Evolutionary conservation across 2,329 filamentous ascomycete species (phyloP), one percentile per base, ranked within the genome.

Genomic region (Neofusicoccum parvum): DNA sequence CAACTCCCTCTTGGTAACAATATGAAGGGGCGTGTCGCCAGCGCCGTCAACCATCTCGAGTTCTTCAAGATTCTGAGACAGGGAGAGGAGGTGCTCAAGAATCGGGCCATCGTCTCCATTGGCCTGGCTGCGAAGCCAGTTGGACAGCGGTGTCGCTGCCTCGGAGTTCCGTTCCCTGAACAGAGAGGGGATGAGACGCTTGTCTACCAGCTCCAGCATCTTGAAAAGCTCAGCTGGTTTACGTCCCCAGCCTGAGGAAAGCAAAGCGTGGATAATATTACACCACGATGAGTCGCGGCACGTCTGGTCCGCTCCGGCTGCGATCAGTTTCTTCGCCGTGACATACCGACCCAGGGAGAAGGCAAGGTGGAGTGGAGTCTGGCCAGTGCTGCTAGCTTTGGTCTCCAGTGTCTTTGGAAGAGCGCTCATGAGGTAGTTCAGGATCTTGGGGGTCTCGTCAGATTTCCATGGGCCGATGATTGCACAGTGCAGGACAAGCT

Each of bases 291-390:
- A 78, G 72, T 92, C 88, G 27, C 88, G 88, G 39, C 79, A 79
- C 0, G 86, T 86, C 72, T 92, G 88, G 72, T 95, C 87, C 2
- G 91, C 90, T 3, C 90, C 91, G 32, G 85, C 86, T 1, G 83
- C 80, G 59, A 94, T 82, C 41, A 96, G 82, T 0, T 87, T 80
- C 70, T 86, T 85, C 15, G 85, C 84, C 20, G 85, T 83, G 1
- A 86, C 79, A 15, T 82, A 70, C 20, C 85, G 83, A 11, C 85
- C 83, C 3, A 86, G 77, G 2, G 81, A 77, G 67, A 88, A 89
- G 1, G 92, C 91, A 10, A 92, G 74, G 65, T 88, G 83, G 0
- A 96, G 81, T 1, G 92, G 91, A 0, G 91, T 94, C 59, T 84
- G 79, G 0, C 87, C 87, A 7, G 41, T 34, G 9, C 27, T 50